phyloP scores from a whole-genome alignment of 495 filamentous ascomycete genomes.

The Penicillium subrubescens region DNA sequence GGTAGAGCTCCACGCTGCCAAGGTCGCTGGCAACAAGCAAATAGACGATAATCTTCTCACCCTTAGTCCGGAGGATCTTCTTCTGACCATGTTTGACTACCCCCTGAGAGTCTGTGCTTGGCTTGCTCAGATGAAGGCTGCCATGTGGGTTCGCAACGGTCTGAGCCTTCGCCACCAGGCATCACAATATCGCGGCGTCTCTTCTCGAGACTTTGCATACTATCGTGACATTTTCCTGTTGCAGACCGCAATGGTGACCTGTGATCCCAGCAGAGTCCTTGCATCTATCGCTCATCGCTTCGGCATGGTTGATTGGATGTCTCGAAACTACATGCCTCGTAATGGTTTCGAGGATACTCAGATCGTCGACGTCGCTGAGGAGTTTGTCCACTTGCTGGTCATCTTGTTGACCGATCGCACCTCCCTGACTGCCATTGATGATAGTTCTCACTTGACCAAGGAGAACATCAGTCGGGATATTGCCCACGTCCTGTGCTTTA shows the following conservation, averaged over 20 bases:
- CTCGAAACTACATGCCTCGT: conserved; percentile 71
- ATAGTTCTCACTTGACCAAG: conserved; percentile 64
- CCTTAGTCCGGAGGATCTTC: conserved; percentile 66
- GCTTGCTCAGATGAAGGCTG: conserved; percentile 96
- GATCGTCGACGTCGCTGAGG: conserved; percentile 88
- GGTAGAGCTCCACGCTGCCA: conserved; percentile 25
- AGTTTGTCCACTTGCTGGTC: conserved; percentile 92
- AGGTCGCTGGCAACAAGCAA: conserved; percentile 11
- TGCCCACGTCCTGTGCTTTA: conserved; percentile 92
- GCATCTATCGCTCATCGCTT: conserved; percentile 91
- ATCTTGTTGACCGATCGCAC: conserved; percentile 86
- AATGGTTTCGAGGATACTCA: conserved; percentile 78
- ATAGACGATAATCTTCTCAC: conserved; percentile 25
- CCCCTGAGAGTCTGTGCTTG: conserved; percentile 92
- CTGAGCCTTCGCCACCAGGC: conserved; percentile 94
- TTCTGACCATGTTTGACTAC: conserved; percentile 89
- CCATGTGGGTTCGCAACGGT: conserved; percentile 98
- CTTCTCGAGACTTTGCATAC: conserved; percentile 85
- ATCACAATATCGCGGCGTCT: conserved; percentile 84
- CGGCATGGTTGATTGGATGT: conserved; percentile 86
- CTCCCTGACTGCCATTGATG: conserved; percentile 70
- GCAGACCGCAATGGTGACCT: conserved; percentile 86
- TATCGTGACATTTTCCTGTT: conserved; percentile 94
- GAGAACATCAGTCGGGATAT: conserved; percentile 84
- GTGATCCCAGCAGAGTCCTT: conserved; percentile 80